These are phyloP conservation scores for Colletotrichum sidae DNA, from an alignment of 2,329 filamentous ascomycete genomes.

Conservation along the genomic window DNA sequence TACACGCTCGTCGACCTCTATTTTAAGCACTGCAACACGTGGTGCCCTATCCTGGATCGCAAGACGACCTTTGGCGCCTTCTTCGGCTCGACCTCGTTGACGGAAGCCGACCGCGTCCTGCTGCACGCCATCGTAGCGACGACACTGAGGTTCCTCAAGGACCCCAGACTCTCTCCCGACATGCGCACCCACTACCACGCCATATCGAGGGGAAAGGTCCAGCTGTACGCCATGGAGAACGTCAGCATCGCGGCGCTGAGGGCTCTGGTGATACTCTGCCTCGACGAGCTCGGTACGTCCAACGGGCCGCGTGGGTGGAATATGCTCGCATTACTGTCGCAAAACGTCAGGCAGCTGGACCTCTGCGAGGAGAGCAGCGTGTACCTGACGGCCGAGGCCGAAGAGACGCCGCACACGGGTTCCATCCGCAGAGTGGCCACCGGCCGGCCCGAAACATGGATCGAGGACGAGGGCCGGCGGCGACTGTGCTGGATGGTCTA, in stretches of 20 bases:
- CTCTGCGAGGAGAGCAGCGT: conserved; percentile 54
- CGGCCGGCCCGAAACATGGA: conserved; percentile 54
- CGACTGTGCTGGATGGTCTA: conserved; percentile 59
- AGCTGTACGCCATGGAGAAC: conserved; percentile 56
- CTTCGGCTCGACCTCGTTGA: conserved; percentile 54
- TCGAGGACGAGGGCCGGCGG: conserved; percentile 56
- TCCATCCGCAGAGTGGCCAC: conserved; percentile 49
- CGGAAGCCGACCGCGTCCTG: conserved; percentile 53
- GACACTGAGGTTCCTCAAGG: conserved; percentile 55
- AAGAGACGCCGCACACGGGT: conserved; percentile 48
- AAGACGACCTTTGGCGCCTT: conserved; percentile 54
- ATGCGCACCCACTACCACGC: conserved; percentile 53
- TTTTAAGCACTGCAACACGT: conserved; percentile 74
- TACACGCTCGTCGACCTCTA: conserved; percentile 71
- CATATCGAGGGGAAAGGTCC: conserved; percentile 52
- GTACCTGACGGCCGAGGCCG: conserved; percentile 48
- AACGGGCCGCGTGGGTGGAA: conserved; percentile 58
- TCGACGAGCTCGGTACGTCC: conserved; percentile 56
- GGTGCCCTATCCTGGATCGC: conserved; percentile 61
- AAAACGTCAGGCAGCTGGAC: conserved; percentile 53
- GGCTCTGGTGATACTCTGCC: conserved; percentile 53
- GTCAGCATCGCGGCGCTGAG: conserved; percentile 52
- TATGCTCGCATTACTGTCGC: conserved; percentile 51
- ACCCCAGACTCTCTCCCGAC: conserved; percentile 51
- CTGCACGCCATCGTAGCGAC: conserved; percentile 58